Base-by-base conservation (phyloP, 2,329 filamentous ascomycete species). In the Talaromyces sp. region DNA sequence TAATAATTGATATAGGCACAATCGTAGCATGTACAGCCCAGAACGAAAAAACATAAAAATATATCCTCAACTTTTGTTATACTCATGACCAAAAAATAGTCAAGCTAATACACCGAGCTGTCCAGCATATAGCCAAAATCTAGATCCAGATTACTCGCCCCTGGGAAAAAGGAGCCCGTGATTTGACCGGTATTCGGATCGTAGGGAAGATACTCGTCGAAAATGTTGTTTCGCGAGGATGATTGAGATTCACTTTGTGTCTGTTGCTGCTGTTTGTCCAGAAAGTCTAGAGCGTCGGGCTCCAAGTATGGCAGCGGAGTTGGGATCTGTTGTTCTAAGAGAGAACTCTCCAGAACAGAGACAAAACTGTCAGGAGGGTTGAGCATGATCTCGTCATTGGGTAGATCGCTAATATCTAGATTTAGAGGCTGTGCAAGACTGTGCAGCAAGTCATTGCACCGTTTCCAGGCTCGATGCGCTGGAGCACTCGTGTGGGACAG, bases 121-220 rank as follows among this genome's bases (percentile, higher is more conserved):
- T 68, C 67, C 68, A 70, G 72, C 60, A 70, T 67, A 62, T 68
- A 72, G 1, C 66, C 68, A 60, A 74, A 60, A 26, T 74, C 71
- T 51, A 73, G 59, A 41, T 74, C 72, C 27, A 74, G 48, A 27
- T 67, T 70, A 5, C 63, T 55, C 24, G 64, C 66, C 7, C 63
- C 54, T n/a, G 72, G 72, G 61, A 75, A 75, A 57, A 75, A 73
- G 5, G 72, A 74, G n/a, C 71, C 71, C 0, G 71, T 74, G 0
- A 75, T 69, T 53, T 74, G 72, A 21, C 72, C 72, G 1, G 71
- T 74, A 50, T 61, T 64, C 21, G 72, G 68, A 57, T 75, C 72
- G 32, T 71, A 74, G 1, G 73, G 72, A 29, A 74, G 65, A 46
- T 67, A 69, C 24, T 69, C 68, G 14, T 74, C 72, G 48, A 66